Conservation (phyloP, 306 rosid genomes). For the Acacia acuminata region DNA sequence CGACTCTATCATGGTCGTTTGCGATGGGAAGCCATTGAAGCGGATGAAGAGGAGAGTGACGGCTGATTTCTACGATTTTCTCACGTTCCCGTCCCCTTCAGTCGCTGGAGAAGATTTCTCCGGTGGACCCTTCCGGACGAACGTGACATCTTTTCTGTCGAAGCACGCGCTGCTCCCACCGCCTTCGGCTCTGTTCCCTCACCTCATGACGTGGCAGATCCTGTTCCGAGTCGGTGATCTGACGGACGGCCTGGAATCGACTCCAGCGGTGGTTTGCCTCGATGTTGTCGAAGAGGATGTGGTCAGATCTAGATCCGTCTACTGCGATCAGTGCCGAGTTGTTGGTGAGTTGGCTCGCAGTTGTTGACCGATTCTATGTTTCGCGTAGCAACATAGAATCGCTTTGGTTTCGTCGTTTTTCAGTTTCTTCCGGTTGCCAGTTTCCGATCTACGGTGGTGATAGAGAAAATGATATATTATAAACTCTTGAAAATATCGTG, state of each 20-base stretch:
- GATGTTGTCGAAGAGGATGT: slow-evolving; percentile 91
- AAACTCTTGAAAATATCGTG: slow-evolving; percentile 18
- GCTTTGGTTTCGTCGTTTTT: slow-evolving; percentile 42
- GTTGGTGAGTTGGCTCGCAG: slow-evolving; percentile 83
- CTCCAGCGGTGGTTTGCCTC: slow-evolving; percentile 49
- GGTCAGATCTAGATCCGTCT: slow-evolving; percentile 84
- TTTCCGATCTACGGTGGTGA: slow-evolving; percentile 16
- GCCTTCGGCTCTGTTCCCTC: slow-evolving; percentile 66
- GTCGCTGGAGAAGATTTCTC: slow-evolving; percentile 1
- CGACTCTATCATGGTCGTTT: slow-evolving; percentile 49
- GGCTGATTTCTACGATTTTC: slow-evolving; percentile 61
- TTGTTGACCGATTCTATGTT: slow-evolving; percentile 28
- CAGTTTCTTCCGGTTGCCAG: slow-evolving; percentile 10
- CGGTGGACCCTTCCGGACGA: slow-evolving; percentile 49
- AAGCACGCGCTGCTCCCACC: slow-evolving; percentile 64
- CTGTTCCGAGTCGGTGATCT: slow-evolving; percentile 52
- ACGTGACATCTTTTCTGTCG: slow-evolving; percentile 48
- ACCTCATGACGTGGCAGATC: slow-evolving; percentile 67
- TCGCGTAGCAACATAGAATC: slow-evolving; percentile 2
- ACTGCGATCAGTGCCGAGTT: slow-evolving; percentile 98
- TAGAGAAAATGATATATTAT: not conserved
- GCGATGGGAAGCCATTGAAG: slow-evolving; percentile 59
- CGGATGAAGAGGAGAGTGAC: slow-evolving; percentile 71
- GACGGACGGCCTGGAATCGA: slow-evolving; percentile 33
- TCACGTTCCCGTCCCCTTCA: slow-evolving; percentile 44